phyloP scores from a whole-genome alignment of 495 filamentous ascomycete genomes.

The Xylaria venustula region DNA sequence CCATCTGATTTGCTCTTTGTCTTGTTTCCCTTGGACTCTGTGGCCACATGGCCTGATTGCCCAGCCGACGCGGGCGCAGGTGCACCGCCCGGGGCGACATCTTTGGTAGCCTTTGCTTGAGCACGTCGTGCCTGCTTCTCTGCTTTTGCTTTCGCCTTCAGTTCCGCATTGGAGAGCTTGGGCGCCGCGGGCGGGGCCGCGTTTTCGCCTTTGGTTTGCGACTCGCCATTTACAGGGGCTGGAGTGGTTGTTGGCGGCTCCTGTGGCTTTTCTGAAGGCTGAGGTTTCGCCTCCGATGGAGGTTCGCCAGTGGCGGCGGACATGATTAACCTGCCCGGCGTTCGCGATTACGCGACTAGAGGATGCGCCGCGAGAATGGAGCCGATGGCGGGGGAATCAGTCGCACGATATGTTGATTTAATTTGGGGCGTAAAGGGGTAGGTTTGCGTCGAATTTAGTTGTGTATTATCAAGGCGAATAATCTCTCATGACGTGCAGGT shows the following conservation, averaged over 20 bases:
- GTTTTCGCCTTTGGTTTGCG: conserved; percentile 22
- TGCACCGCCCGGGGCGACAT: conserved; percentile 29
- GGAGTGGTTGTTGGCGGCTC: conserved; percentile 21
- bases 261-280: conserved; percentile 33
- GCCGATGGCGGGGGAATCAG: not conserved
- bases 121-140: conserved; percentile 76
- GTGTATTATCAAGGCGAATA: not conserved
- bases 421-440: not conserved
- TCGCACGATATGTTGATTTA: not conserved
- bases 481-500: not conserved
- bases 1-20: conserved; percentile 52
- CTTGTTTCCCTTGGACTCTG: conserved; percentile 39
- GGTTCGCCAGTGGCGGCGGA: not conserved
- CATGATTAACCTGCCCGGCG: not conserved
- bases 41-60: conserved; percentile 23
- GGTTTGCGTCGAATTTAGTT: not conserved
- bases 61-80: conserved; percentile 19
- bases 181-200: conserved; percentile 20
- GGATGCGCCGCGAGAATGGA: not conserved
- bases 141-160: conserved; percentile 75
- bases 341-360: not conserved
- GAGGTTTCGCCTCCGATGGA: conserved; percentile 9
- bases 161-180: conserved; percentile 62
- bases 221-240: conserved; percentile 21
- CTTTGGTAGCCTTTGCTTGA: conserved; percentile 53